Base-by-base conservation (phyloP, 2,329 filamentous ascomycete species). In the Metarhizium album region DNA sequence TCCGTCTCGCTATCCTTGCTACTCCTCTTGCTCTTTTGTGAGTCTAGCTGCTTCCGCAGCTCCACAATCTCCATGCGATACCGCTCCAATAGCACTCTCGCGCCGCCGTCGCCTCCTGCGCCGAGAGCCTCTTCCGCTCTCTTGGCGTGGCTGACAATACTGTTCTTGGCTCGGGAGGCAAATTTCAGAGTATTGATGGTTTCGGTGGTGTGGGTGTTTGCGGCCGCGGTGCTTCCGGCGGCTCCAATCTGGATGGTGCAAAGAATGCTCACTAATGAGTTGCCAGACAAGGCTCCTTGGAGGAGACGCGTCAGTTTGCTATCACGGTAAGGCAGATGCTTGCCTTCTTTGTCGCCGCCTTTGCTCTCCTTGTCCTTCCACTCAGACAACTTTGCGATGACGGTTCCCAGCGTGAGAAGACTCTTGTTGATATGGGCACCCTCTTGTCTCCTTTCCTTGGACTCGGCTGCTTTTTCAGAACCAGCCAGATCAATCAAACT, bases 351-450 rank as follows among this genome's bases (percentile, higher is more conserved):
- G 60, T 94, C 89, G 16, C 70, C 75, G 5, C 76, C 73, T 62
- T 85, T 87, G 48, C 78, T 79, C 52, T 86, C 78, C 66, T 90
- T 91, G 42, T 95, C 87, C 63, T 94, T 95, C 61, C 85, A 82
- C 50, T 89, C 88, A 1, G 91, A 94, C n/a, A 98, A 74, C 56
- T 87, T 86, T 11, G 88, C 87, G 64, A 98, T 96, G 61, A 98
- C 93, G 1, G 89, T 98, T 48, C 93, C 93, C 3, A 98, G 74
- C 0, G 93, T 98, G 52, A 98, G 80, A 62, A 98, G 71, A 66
- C 90, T 96, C 72, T 97, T 97, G 74, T 98, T 98, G 71, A 98
- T 98, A 65, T 98, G 93, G 13, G 91, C 91, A 55, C 93, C 93
- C 69, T 98, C 93, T 16, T 89, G 88, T 45, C 93, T 80, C 49